These are phyloP conservation scores for Gillenia trifoliata DNA, from an alignment of 306 rosid genomes.

Conservation along the genomic window DNA sequence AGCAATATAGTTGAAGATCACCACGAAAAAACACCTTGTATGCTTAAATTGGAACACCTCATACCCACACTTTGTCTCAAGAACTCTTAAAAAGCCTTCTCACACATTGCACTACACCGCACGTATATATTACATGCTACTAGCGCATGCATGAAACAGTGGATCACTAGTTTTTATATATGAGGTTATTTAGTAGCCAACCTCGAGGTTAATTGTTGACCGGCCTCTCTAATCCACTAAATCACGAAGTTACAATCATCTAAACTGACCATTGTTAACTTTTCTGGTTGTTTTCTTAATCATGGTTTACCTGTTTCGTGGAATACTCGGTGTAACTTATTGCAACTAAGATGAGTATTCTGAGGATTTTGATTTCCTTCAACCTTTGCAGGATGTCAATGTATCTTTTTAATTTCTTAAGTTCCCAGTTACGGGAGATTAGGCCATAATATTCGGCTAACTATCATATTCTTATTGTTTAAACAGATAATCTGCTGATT, in stretches of 20 bases:
- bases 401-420: no score
- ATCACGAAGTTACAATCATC: background rate
- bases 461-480: background rate
- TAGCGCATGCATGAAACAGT: background rate
- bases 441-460: background rate
- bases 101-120: background rate
- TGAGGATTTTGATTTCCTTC: no score
- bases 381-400: no score
- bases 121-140: background rate
- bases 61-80: background rate
- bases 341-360: background rate
- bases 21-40: background rate
- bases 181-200: background rate
- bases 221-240: no score
- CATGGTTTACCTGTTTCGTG: background rate
- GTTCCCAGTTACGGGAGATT: no score
- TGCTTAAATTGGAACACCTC: background rate
- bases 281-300: background rate
- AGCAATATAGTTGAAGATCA: no score
- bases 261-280: background rate
- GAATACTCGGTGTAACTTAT: background rate
- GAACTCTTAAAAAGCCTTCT: background rate
- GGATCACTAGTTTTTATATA: background rate
- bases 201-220: background rate
- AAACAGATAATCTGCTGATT: background rate